Evolutionary conservation across 257 asterid species (phyloP), one percentile per base, ranked within the genome.

Genomic region (Nemophila menziesii): DNA sequence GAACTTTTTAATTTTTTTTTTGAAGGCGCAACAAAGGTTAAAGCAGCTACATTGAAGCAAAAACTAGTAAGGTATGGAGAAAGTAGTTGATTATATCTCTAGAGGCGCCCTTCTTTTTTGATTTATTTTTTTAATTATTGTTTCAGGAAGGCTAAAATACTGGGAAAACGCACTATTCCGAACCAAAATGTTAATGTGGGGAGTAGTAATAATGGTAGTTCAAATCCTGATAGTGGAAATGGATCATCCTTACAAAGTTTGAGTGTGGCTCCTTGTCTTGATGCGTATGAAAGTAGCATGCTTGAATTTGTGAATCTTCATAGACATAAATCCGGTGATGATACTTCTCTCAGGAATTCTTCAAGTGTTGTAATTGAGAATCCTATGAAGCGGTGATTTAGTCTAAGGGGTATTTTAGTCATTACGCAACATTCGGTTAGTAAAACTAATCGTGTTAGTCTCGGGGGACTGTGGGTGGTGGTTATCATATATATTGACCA

Each of bases 101-200:
- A n/a, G n/a, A n/a, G n/a, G n/a, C 52, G 44, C 17, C 6, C 3
- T 8, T 40, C 24, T 24, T 52, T 15, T 15, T 8, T 33, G 15
- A 18, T 11, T 21, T 36, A 12, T 12, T 20, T 34, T 39, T 41
- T 24, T 29, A 54, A 41, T 42, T 43, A 10, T 40, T 48, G 40
- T 36, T 51, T 23, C 93, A 90, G 98, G 69, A 85, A 62, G 64
- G 94, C 93, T 46, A 86, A 77, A 73, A 71, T 85, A 56, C 57
- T 90, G 52, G 64, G 78, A 21, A 67, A 38, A 65, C 40, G 66
- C 64, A 70, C 63, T 51, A 72, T 51, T 36, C 43, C 68, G 37
- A 49, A 66, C n/a, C 67, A 61, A 45, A 62, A 58, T 55, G 48
- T 65, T 37, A 48, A 52, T 51, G 37, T 41, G 34, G 75, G 63